phyloP scores from a whole-genome alignment of 192 early-diverging fungal species.

The Umbelopsis ramanniana region DNA sequence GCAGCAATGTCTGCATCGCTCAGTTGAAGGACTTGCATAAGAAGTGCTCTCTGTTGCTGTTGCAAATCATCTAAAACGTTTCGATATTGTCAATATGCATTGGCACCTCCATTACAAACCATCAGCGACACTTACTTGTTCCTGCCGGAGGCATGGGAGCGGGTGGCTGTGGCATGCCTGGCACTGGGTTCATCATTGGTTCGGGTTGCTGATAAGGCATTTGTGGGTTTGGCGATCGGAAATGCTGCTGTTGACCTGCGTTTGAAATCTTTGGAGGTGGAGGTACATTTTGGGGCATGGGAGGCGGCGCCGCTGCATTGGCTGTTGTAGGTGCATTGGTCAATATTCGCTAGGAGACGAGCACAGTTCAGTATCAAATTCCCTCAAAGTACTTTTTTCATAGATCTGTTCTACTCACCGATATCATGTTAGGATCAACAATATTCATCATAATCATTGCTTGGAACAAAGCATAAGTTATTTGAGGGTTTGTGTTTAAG shows the following conservation, averaged over 20 bases:
- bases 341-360: neutral
- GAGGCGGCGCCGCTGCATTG: slow-evolving; percentile 22
- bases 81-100: neutral
- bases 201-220: slow-evolving; percentile 21
- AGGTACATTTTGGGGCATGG: slow-evolving; percentile 11
- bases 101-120: neutral
- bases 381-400: too few species aligned
- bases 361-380: too few species aligned
- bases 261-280: slow-evolving; percentile 17
- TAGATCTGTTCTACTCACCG: slow-evolving; percentile 42
- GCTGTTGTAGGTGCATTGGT: slow-evolving; percentile 22
- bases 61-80: neutral
- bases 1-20: slow-evolving; percentile 81
- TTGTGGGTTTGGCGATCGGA: slow-evolving; percentile 4
- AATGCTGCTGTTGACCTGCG: neutral
- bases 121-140: slow-evolving; percentile 19
- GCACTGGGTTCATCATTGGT: neutral
- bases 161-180: neutral
- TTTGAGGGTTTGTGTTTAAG: slow-evolving; percentile 77
- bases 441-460: slow-evolving; percentile 78
- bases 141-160: neutral
- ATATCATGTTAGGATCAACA: slow-evolving; percentile 67
- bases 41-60: slow-evolving; percentile 71
- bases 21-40: slow-evolving; percentile 82
- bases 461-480: slow-evolving; percentile 86